These are phyloP conservation scores for Mimosa pudica DNA, from an alignment of 306 rosid genomes.

Conservation along the genomic window DNA sequence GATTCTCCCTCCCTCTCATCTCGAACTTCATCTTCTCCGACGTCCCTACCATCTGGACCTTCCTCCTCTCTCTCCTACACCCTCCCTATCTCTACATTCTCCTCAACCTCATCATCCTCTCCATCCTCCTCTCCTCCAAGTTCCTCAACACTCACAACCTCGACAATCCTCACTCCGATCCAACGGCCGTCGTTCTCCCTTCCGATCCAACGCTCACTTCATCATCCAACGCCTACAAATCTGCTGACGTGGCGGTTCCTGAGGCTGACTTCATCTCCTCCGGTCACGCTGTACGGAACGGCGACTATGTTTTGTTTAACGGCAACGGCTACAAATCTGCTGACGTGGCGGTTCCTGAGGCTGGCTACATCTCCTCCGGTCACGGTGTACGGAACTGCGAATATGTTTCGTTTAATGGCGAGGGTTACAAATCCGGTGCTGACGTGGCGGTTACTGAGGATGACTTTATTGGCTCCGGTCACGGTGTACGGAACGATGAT, in stretches of 20 bases:
- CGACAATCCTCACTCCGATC: neutral
- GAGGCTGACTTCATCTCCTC: neutral
- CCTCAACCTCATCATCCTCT: conserved; percentile 2
- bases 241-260: neutral
- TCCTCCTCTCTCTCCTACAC: neutral
- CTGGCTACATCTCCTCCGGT: neutral
- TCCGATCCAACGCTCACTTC: neutral
- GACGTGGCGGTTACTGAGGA: neutral
- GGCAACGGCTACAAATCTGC: neutral
- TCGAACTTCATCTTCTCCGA: neutral
- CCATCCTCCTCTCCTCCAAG: conserved; percentile 15
- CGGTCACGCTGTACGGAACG: neutral
- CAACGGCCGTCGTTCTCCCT: neutral
- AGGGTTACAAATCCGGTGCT: neutral
- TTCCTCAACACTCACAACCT: neutral
- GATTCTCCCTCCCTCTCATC: neutral
- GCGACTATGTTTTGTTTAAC: neutral
- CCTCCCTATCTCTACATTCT: conserved; percentile 24
- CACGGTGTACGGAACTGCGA: neutral
- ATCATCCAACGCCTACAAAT: neutral
- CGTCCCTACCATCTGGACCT: conserved; percentile 9
- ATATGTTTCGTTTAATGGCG: neutral
- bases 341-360: neutral
- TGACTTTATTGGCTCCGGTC: neutral
- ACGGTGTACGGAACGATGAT: neutral